Percentiles rank a stretch among this genome's conserved stretches.
Evolutionary conservation across 2,329 filamentous ascomycete genomes (phyloP).

Genomic region (Aciculosporium take): DNA sequence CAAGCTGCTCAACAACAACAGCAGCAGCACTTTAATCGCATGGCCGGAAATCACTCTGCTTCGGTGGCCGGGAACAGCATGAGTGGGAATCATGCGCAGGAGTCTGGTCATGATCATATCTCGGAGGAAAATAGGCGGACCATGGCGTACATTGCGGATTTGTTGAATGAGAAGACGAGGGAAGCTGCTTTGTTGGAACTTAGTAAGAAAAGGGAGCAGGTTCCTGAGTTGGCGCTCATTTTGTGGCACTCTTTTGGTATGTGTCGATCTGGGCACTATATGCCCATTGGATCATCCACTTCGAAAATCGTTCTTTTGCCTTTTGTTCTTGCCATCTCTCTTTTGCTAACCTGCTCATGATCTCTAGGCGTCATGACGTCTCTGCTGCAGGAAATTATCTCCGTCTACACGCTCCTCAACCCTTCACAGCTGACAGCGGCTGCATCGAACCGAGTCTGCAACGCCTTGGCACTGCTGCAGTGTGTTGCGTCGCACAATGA

Average conservation of each 20-base stretch:
- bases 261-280: conserved; percentile 20
- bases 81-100: conserved; percentile 35
- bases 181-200: conserved; percentile 88
- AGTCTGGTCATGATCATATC: conserved; percentile 49
- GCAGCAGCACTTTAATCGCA: conserved; percentile 56
- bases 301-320: too few species aligned
- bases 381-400: conserved; percentile 94
- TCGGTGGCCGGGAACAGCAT: conserved; percentile 26
- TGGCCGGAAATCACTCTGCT: conserved; percentile 51
- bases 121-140: conserved; percentile 87
- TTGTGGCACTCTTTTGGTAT: conserved; percentile 97
- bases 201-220: conserved; percentile 97
- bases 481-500: conserved; percentile 97
- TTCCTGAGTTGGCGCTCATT: conserved; percentile 88
- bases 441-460: conserved; percentile 95
- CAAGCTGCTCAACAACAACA: conserved; percentile 22
- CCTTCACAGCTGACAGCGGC: conserved; percentile 93
- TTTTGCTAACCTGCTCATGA: neutral
- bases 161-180: conserved; percentile 73
- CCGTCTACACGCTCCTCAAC: conserved; percentile 91
- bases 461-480: conserved; percentile 86
- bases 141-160: conserved; percentile 83
- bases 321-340: too few species aligned
- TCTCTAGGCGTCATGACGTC: conserved; percentile 86
- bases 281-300: too few species aligned